Conservation (phyloP, 805 yeast genomes). For the Cyberlindnera petersonii region DNA sequence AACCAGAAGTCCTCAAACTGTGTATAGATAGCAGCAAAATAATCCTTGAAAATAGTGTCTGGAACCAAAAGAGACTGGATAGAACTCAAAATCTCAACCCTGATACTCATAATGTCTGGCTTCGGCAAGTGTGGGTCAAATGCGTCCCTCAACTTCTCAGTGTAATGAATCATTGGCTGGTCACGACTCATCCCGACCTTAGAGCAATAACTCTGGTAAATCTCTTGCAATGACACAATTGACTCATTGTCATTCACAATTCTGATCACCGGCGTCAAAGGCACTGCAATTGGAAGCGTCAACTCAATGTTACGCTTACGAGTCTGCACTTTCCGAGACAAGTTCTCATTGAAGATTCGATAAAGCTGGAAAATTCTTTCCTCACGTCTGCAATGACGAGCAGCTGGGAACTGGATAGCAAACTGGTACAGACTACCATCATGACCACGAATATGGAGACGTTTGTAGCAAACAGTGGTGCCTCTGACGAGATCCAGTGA, state of each 20-base stretch:
- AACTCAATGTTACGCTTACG: slow-evolving; percentile 81
- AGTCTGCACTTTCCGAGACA: slow-evolving; percentile 79
- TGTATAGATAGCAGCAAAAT: slow-evolving; percentile 65
- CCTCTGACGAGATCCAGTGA: slow-evolving; percentile 86
- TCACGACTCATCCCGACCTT: slow-evolving; percentile 72
- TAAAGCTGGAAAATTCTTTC: slow-evolving; percentile 91
- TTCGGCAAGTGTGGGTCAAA: slow-evolving; percentile 90
- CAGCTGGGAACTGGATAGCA: slow-evolving; percentile 97
- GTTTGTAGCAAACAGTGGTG: slow-evolving; percentile 82
- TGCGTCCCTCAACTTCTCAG: slow-evolving; percentile 84
- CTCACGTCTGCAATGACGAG: slow-evolving; percentile 94
- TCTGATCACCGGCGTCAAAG: slow-evolving; percentile 91
- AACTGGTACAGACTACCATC: slow-evolving; percentile 91
- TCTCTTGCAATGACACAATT: slow-evolving; percentile 67
- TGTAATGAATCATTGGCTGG: slow-evolving; percentile 82
- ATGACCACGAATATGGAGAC: slow-evolving; percentile 86
- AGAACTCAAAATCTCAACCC: slow-evolving; percentile 87
- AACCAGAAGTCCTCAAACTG: slow-evolving; percentile 95
- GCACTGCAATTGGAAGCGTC: slow-evolving; percentile 88
- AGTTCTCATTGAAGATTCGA: slow-evolving; percentile 78
- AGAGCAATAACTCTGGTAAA: slow-evolving; percentile 85
- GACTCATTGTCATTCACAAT: slow-evolving; percentile 80
- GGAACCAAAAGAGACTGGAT: slow-evolving; percentile 88
- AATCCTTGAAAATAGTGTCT: slow-evolving; percentile 71
- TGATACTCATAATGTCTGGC: slow-evolving; percentile 84